Conservation (phyloP, 2,329 filamentous ascomycete genomes). For the Fonsecaea erecta region DNA sequence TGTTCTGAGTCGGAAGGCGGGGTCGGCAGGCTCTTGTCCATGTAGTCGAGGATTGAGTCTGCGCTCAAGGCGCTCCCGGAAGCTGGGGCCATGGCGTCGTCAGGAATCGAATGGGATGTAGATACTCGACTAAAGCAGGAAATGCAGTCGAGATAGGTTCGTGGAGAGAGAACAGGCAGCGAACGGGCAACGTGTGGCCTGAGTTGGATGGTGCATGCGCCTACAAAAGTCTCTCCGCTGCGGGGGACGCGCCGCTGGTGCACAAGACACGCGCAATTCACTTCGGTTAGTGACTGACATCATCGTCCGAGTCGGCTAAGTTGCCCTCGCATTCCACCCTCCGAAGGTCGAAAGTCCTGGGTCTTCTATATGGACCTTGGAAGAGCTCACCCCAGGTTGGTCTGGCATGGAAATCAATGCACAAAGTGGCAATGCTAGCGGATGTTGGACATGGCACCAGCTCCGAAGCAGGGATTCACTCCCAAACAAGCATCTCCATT, state of each 20-base stretch:
- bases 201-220: not conserved
- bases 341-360: not conserved
- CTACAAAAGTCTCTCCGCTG: not conserved
- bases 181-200: not conserved
- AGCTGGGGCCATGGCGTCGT: conserved; percentile 31
- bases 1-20: conserved; percentile 26
- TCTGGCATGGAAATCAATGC: no score
- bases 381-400: no score
- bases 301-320: not conserved
- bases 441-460: no score
- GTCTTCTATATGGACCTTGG: no score
- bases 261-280: not conserved
- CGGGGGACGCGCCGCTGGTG: not conserved
- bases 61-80: conserved; percentile 28
- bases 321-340: not conserved
- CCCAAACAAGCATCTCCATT: no score
- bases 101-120: not conserved
- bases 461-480: no score
- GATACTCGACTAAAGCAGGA: not conserved
- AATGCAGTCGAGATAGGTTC: not conserved
- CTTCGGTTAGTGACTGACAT: not conserved
- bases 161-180: not conserved
- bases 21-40: conserved; percentile 39
- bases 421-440: no score
- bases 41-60: conserved; percentile 37